Evolutionary conservation across 139 green algal genomes (phyloP).

Genomic region (Ettlia oleoabundans): DNA sequence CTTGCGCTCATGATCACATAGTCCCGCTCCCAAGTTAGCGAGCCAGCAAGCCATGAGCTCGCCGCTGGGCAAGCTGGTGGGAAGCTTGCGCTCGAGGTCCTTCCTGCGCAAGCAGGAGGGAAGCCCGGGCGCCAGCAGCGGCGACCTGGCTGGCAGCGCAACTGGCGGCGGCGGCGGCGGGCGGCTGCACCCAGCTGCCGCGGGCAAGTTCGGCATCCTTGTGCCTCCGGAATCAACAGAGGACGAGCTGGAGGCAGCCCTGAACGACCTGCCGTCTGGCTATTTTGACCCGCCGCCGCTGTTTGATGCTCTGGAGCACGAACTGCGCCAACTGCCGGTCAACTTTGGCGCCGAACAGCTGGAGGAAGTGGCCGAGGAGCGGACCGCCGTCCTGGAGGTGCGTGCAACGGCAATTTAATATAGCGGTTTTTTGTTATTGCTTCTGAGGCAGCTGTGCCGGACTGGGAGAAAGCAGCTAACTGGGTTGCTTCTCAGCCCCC

Average conservation of each 20-base stretch:
- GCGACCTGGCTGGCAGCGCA: no score
- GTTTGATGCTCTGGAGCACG: slow-evolving; percentile 47
- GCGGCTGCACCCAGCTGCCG: background rate
- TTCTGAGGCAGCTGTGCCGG: no score
- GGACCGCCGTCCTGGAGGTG: slow-evolving; percentile 55
- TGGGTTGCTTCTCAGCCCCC: no score
- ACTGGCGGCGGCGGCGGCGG: background rate
- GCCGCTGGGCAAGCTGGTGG: slow-evolving; percentile 1
- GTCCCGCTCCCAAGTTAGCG: no score
- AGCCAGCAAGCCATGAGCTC: background rate
- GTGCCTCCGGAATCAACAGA: background rate
- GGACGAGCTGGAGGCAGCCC: slow-evolving; percentile 7
- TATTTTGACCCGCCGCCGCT: slow-evolving; percentile 27
- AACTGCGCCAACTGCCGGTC: slow-evolving; percentile 49
- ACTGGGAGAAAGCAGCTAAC: no score
- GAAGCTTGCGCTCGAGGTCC: background rate
- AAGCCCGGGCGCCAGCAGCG: background rate
- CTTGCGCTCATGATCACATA: no score
- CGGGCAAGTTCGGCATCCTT: background rate
- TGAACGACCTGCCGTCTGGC: slow-evolving; percentile 2
- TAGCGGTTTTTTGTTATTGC: no score
- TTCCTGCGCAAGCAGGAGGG: background rate
- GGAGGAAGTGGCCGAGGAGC: slow-evolving; percentile 52
- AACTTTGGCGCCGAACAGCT: slow-evolving; percentile 42
- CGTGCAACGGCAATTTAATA: background rate